These are phyloP conservation scores for Allium cepa DNA, from an alignment of 106 monocot genomes.

Conservation along the genomic window DNA sequence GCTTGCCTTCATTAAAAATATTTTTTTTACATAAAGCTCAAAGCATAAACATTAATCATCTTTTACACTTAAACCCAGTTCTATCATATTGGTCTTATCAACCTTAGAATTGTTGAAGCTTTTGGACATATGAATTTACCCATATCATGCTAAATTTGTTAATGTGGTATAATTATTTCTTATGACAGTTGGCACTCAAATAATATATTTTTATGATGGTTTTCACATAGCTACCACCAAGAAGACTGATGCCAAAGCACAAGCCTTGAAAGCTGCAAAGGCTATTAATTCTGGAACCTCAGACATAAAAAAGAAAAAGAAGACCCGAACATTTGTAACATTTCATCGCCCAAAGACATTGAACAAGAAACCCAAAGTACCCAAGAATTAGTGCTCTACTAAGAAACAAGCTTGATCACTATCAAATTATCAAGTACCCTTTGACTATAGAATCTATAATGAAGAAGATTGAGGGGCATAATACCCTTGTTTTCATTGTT, in stretches of 20 bases:
- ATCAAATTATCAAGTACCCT: slow-evolving; percentile 44
- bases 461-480: slow-evolving; percentile 46
- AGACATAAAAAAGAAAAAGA: slow-evolving; percentile 27
- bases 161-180: not conserved
- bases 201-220: no score
- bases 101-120: no score
- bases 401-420: slow-evolving; percentile 41
- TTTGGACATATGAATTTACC: no score
- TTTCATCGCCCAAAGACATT: slow-evolving; percentile 49
- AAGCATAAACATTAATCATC: no score
- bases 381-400: slow-evolving; percentile 30
- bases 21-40: no score
- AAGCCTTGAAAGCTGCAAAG: slow-evolving; percentile 45
- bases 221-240: slow-evolving; percentile 7
- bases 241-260: slow-evolving; percentile 26
- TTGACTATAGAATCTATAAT: slow-evolving; percentile 43
- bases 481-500: slow-evolving; percentile 51
- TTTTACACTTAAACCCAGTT: no score
- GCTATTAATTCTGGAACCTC: slow-evolving; percentile 28
- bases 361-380: slow-evolving; percentile 35
- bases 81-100: no score
- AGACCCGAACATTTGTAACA: slow-evolving; percentile 40
- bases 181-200: no score
- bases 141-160: no score
- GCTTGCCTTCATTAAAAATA: no score